A percentile compares a stretch with the other conserved stretches of the same genome.
Evolutionary conservation across 495 filamentous ascomycete species (phyloP).

Genomic region (Glarea lozoyensis): DNA sequence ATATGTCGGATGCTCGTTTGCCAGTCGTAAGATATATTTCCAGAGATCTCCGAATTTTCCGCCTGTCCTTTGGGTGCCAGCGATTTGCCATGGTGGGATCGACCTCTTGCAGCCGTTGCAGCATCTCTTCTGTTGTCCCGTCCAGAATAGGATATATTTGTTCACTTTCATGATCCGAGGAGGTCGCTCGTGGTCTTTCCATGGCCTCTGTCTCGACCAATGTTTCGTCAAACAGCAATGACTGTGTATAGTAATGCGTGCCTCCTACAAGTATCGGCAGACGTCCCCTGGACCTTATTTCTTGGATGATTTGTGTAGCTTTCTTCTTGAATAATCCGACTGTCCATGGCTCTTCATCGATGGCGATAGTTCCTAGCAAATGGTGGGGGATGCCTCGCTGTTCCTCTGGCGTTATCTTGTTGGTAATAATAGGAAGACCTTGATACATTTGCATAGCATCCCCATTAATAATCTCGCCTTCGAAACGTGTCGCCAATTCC

Average conservation of each 20-base stretch:
- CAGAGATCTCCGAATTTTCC: slow-evolving; percentile 84
- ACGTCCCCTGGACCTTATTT: slow-evolving; percentile 66
- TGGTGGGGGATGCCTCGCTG: slow-evolving; percentile 81
- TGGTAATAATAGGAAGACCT: slow-evolving; percentile 90
- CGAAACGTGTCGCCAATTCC: slow-evolving; percentile 70
- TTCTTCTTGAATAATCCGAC: slow-evolving; percentile 65
- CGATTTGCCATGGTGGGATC: slow-evolving; percentile 83
- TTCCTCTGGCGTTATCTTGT: slow-evolving; percentile 72
- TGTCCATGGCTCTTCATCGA: slow-evolving; percentile 72
- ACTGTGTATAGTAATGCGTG: slow-evolving; percentile 89
- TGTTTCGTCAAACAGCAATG: slow-evolving; percentile 67
- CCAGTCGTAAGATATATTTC: slow-evolving; percentile 82
- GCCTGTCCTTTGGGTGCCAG: slow-evolving; percentile 89
- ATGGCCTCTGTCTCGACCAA: slow-evolving; percentile 35
- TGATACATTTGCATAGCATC: slow-evolving; percentile 99
- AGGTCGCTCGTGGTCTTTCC: slow-evolving; percentile 24
- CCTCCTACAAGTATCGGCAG: slow-evolving; percentile 90
- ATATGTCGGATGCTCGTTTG: slow-evolving; percentile 74
- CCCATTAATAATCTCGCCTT: slow-evolving; percentile 95
- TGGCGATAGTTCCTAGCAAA: slow-evolving; percentile 64
- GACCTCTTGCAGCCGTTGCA: slow-evolving; percentile 62
- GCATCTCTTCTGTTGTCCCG: slow-evolving; percentile 56
- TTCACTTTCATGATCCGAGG: slow-evolving; percentile 2
- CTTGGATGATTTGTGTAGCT: slow-evolving; percentile 59
- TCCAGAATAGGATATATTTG: slow-evolving; percentile 62